Base-by-base conservation (phyloP, 805 yeast genomes). In the Pichia occidentalis region DNA sequence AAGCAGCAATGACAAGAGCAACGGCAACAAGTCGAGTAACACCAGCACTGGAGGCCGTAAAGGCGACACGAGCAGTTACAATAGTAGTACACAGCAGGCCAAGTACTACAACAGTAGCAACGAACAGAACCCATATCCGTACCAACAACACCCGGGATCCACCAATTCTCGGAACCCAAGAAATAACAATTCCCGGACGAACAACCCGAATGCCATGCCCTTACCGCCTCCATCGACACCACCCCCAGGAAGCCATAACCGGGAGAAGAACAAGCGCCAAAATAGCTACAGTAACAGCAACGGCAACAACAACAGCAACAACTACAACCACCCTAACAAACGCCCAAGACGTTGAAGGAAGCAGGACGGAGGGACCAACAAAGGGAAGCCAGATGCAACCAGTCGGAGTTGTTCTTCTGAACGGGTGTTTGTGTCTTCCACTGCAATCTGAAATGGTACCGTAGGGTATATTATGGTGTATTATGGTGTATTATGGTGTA, bases 241-340 rank as follows among this genome's bases (percentile, higher is more conserved):
- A 21, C 38, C 38, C 8, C 38, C 38, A 3, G n/a, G n/a, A n/a
- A n/a, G n/a, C n/a, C n/a, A n/a, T n/a, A 17, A 28, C 9, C 30
- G 17, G 12, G 7, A 5, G 9, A 11, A 12, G 5, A 13, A 5
- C 13, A 21, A 28, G 11, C 13, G 18, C 8, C 18, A 7, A 28
- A 28, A 21, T 8, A 28, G 18, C 5, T 17, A 28, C 30, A 28
- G 7, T 13, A 28, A 28, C 7, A 28, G 12, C 14, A 8, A 7
- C 5, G 25, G 16, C 17, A 32, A 24, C 24, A 16, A 36, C 18
- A 17, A n/a, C 4, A 26, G 12, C 12, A n/a, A 23, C 24, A 20
- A 12, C 36, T 21, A n/a, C 16, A 19, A 20, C 36, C 4, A 8
- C 19, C 12, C 14, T 16, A 20, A 21, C 13, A 31, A 37, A 20